Conservation (phyloP, 2,329 filamentous ascomycete genomes). For the Torrubiella hemipterigena region DNA sequence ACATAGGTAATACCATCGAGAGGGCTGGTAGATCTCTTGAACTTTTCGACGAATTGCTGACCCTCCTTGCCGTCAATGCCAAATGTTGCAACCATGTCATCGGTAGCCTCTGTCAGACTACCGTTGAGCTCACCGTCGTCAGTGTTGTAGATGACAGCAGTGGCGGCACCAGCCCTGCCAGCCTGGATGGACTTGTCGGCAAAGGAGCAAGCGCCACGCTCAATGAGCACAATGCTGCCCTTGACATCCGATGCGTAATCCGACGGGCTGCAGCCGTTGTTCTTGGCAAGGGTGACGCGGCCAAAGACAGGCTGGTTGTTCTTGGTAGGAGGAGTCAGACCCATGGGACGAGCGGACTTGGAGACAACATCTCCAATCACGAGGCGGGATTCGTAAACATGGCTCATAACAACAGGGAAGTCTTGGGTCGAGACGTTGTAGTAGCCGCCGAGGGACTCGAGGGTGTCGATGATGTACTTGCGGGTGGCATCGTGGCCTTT, state of each 20-base stretch:
- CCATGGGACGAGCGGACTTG: constrained; percentile 42
- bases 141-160: constrained; percentile 66
- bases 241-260: constrained; percentile 50
- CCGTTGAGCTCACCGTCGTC: constrained; percentile 50
- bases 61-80: constrained; percentile 52
- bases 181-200: constrained; percentile 58
- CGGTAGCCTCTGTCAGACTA: constrained; percentile 51
- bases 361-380: constrained; percentile 41
- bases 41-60: constrained; percentile 37
- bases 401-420: constrained; percentile 50
- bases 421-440: constrained; percentile 51
- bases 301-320: constrained; percentile 46
- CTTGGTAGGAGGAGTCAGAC: constrained; percentile 54
- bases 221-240: constrained; percentile 59
- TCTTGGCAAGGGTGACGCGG: constrained; percentile 45
- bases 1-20: constrained; percentile 48
- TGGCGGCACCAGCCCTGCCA: constrained; percentile 56
- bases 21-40: constrained; percentile 36
- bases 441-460: constrained; percentile 44
- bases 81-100: constrained; percentile 55
- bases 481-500: constrained; percentile 52
- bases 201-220: constrained; percentile 60
- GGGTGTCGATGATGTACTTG: constrained; percentile 45
- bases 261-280: constrained; percentile 48
- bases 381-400: constrained; percentile 45